Evolutionary conservation across 2,329 filamentous ascomycete species (phyloP).

Genomic region (Penicillium sp.): DNA sequence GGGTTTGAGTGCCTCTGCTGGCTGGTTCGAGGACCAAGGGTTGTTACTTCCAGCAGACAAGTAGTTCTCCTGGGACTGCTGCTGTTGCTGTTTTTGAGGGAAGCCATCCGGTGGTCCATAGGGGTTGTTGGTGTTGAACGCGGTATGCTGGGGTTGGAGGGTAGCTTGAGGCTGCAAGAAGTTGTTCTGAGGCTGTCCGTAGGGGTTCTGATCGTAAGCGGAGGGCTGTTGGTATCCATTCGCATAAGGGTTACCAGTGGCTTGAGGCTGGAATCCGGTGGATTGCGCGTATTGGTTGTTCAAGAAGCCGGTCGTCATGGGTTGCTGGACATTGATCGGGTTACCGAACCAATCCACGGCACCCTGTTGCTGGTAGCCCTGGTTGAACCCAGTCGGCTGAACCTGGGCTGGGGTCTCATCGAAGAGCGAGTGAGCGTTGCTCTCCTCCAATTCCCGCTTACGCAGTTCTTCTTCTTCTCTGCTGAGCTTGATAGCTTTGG

Average conservation of each 20-base stretch:
- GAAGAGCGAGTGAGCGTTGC: constrained; percentile 82
- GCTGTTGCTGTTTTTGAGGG: constrained; percentile 44
- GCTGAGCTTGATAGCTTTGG: constrained; percentile 92
- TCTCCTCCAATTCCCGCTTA: constrained; percentile 80
- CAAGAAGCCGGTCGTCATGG: constrained; percentile 66
- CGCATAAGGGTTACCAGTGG: constrained; percentile 66
- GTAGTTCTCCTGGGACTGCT: constrained; percentile 55
- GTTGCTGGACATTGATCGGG: constrained; percentile 74
- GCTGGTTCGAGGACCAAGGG: constrained; percentile 72
- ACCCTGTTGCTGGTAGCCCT: constrained; percentile 95
- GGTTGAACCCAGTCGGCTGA: constrained; percentile 86
- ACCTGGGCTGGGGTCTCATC: constrained; percentile 72
- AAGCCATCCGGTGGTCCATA: constrained; percentile 48
- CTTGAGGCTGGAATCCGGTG: constrained; percentile 65
- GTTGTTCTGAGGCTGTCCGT: constrained; percentile 39
- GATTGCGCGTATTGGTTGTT: constrained; percentile 72
- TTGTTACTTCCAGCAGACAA: constrained; percentile 85
- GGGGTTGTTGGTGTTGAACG: constrained; percentile 57
- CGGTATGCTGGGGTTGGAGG: constrained; percentile 59
- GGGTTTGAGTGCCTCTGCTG: constrained; percentile 65
- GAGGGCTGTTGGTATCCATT: constrained; percentile 71
- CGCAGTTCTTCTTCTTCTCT: constrained; percentile 86
- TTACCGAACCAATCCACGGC: constrained; percentile 98
- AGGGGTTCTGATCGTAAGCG: constrained; percentile 61
- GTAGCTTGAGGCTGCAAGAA: constrained; percentile 52